Evolutionary conservation across 495 filamentous ascomycete genomes (phyloP), one percentile per base, ranked within the genome.

Genomic region (Aspergillus nanangensis): DNA sequence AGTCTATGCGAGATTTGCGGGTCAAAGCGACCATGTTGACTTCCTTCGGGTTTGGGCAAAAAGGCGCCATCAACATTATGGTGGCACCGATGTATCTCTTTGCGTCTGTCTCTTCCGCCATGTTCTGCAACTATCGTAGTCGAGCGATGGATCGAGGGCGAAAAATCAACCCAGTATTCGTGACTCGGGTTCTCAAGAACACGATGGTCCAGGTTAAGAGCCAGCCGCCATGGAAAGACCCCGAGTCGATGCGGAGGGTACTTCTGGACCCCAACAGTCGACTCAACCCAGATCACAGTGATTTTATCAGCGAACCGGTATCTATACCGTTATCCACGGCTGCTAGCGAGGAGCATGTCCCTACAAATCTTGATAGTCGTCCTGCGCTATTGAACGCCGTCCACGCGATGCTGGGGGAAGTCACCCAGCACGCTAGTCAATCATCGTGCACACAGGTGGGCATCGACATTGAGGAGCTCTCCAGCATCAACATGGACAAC

Each of bases 21-120:
- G 71, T 97, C 67, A 96, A 95, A 71, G 93, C 93, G 8, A 95
- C 96, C 77, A 94, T 89, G 5, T 82, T 97, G 45, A 99, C 94
- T 9, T 99, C 93, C 1, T 99, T 99, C 68, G 93, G 93, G 65
- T 99, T 99, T 73, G 93, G 93, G 47, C 93, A 99, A 68, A 97
- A 97, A 78, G 93, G 93, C 54, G 90, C 94, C 34, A 90, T 97
- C 70, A 90, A 82, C 34, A 87, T 99, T 60, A 90, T 89, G 68
- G 85, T 97, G 32, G 90, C 97, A 61, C 87, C 93, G 45, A 90
- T 81, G 63, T 97, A 97, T 65, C 82, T 99, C 41, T 97, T 85
- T 57, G 93, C 93, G 17, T 82, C 86, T 20, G 84, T 99, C 32
- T 88, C 51, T 10, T 9, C 23, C 0, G 15, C 38, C 1, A n/a